phyloP scores from a whole-genome alignment of 352 stramenopile genomes.

The Phytopythium aichiense region DNA sequence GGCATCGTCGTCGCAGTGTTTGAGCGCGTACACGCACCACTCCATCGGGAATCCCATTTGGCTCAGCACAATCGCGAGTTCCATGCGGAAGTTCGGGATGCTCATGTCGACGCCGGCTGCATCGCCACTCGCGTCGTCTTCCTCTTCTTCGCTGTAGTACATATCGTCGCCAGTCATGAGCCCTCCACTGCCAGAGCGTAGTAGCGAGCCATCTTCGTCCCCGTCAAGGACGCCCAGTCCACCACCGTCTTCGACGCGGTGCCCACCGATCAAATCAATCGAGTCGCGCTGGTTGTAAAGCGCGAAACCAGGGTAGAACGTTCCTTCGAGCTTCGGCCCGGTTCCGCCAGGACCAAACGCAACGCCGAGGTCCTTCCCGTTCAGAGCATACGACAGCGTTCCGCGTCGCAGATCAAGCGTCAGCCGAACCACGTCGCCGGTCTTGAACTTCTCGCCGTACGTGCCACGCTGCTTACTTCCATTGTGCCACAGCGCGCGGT shows the following conservation, averaged over 20 bases:
- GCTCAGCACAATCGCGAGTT: slow-evolving; percentile 69
- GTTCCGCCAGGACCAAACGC: slow-evolving; percentile 85
- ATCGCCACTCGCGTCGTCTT: slow-evolving; percentile 35
- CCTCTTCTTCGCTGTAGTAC: slow-evolving; percentile 85
- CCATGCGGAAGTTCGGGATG: slow-evolving; percentile 84
- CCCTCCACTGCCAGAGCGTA: slow-evolving; percentile 24
- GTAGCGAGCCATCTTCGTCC: slow-evolving; percentile 18
- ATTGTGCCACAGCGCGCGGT: slow-evolving; percentile 88
- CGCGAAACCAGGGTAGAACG: slow-evolving; percentile 83
- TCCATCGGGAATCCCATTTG: slow-evolving; percentile 89
- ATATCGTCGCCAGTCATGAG: slow-evolving; percentile 47
- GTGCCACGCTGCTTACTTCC: slow-evolving; percentile 87
- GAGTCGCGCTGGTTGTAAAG: slow-evolving; percentile 88
- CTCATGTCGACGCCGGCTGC: slow-evolving; percentile 10
- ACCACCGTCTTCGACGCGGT: slow-evolving; percentile 71
- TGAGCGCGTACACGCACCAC: slow-evolving; percentile 81
- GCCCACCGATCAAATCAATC: slow-evolving; percentile 79
- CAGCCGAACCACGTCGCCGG: slow-evolving; percentile 75
- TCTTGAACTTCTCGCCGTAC: slow-evolving; percentile 91
- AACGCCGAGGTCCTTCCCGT: slow-evolving; percentile 86
- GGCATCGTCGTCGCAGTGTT: slow-evolving; percentile 80
- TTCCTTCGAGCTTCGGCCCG: slow-evolving; percentile 81
- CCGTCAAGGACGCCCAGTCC: slow-evolving; percentile 15
- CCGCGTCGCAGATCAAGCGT: slow-evolving; percentile 80
- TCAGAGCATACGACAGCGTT: slow-evolving; percentile 85